These are phyloP conservation scores for Tuctoria greenei DNA, from an alignment of 176 grass and related monocot genomes.

Conservation along the genomic window DNA sequence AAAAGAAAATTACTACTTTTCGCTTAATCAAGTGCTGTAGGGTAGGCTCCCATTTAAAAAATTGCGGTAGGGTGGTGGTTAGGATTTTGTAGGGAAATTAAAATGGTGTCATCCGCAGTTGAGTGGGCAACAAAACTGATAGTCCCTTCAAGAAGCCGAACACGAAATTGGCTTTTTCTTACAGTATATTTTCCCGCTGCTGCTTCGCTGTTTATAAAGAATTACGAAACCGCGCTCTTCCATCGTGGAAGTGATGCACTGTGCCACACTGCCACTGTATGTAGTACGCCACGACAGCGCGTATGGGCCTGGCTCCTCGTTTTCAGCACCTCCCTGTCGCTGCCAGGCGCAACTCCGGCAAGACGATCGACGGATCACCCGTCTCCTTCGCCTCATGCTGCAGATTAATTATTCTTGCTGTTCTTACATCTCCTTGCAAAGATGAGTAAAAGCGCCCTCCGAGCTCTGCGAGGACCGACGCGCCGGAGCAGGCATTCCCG, in stretches of 20 bases:
- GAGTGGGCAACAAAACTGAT: slow-evolving; percentile 14
- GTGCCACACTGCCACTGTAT: too few species aligned
- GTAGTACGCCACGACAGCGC: not conserved
- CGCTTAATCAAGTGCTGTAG: not conserved
- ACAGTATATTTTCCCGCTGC: too few species aligned
- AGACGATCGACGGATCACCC: not conserved
- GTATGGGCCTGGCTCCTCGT: slow-evolving; percentile 24
- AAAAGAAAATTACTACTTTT: not conserved
- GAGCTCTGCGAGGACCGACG: too few species aligned
- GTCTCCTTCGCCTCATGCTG: not conserved
- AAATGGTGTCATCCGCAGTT: not conserved
- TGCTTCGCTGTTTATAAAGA: not conserved
- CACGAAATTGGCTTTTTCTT: not conserved
- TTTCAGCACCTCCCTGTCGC: slow-evolving; percentile 9
- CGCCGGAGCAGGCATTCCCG: too few species aligned
- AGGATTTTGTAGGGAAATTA: slow-evolving; percentile 35
- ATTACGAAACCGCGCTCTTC: not conserved
- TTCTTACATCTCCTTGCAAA: not conserved
- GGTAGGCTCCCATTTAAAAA: not conserved
- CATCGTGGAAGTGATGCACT: not conserved
- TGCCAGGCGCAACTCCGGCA: slow-evolving; percentile 29
- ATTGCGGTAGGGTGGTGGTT: slow-evolving; percentile 12
- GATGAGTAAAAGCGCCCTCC: too few species aligned
- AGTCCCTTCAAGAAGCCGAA: not conserved
- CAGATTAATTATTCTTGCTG: slow-evolving; percentile 16